Evolutionary conservation across 2,329 filamentous ascomycete species (phyloP).

Genomic region (Clonostachys byssicola): DNA sequence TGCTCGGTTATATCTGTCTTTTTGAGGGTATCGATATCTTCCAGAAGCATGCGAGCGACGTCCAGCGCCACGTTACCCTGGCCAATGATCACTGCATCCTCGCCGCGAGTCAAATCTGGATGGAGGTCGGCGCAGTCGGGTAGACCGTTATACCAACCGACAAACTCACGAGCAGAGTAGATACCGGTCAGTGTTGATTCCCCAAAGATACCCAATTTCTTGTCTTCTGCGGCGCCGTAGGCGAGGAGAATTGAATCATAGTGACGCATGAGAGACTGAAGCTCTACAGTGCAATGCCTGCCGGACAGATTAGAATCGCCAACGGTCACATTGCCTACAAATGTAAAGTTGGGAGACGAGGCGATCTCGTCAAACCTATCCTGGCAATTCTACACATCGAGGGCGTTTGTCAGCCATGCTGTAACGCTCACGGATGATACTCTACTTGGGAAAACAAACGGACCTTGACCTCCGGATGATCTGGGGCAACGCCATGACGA

Average conservation of each 20-base stretch:
- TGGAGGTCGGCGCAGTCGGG: constrained; percentile 72
- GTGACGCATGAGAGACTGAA: constrained; percentile 67
- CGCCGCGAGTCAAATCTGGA: constrained; percentile 70
- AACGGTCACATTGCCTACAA: constrained; percentile 74
- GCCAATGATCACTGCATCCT: constrained; percentile 84
- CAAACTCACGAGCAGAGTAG: constrained; percentile 86
- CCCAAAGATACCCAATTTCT: constrained; percentile 72
- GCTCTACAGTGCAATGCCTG: constrained; percentile 50
- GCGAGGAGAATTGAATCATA: constrained; percentile 92
- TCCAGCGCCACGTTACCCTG: constrained; percentile 97
- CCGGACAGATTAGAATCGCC: constrained; percentile 21
- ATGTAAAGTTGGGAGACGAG: constrained; percentile 75
- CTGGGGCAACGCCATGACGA: constrained; percentile 92
- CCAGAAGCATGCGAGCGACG: constrained; percentile 82
- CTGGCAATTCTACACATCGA: constrained; percentile 71
- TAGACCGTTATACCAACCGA: constrained; percentile 97
- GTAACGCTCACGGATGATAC: no score
- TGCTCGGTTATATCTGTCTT: constrained; percentile 87
- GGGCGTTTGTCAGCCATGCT: constrained; percentile 1
- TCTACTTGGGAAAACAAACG: no score
- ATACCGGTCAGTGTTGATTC: constrained; percentile 71
- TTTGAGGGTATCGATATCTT: constrained; percentile 66
- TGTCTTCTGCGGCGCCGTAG: constrained; percentile 86
- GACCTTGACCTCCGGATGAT: constrained; percentile 97
- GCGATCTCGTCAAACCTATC: constrained; percentile 91